phyloP scores from a whole-genome alignment of 768 basidiomycete genomes.

The Leccinum barrowsii region DNA sequence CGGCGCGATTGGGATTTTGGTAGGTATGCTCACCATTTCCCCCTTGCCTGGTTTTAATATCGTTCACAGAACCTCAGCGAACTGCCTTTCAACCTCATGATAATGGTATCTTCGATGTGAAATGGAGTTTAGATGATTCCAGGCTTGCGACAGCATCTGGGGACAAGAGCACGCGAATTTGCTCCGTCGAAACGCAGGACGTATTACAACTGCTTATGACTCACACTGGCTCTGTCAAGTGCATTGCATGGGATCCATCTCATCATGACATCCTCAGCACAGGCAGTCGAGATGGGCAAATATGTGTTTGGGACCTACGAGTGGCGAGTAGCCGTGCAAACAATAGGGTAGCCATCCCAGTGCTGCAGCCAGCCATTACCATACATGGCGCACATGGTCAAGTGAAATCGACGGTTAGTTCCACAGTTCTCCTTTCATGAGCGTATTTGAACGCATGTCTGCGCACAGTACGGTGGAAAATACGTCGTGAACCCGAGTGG shows the following conservation, averaged over 20 bases:
- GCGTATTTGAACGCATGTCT: background rate
- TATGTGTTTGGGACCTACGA: slow-evolving; percentile 76
- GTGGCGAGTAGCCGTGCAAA: slow-evolving; percentile 26
- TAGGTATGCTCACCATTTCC: slow-evolving; percentile 31
- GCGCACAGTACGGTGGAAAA: slow-evolving; percentile 70
- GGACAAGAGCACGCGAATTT: slow-evolving; percentile 60
- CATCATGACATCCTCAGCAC: slow-evolving; percentile 58
- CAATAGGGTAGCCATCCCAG: slow-evolving; percentile 23
- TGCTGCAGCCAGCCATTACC: slow-evolving; percentile 44
- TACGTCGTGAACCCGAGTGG: slow-evolving; percentile 84
- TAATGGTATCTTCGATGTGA: slow-evolving; percentile 73
- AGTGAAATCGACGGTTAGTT: slow-evolving; percentile 42
- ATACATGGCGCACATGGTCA: slow-evolving; percentile 62
- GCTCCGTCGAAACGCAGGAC: slow-evolving; percentile 41
- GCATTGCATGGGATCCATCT: slow-evolving; percentile 66
- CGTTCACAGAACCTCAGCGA: slow-evolving; percentile 46
- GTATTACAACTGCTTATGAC: slow-evolving; percentile 49
- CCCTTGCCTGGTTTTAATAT: background rate
- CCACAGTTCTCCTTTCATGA: background rate
- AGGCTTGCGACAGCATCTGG: slow-evolving; percentile 68
- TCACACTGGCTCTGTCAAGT: slow-evolving; percentile 69
- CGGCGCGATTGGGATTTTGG: slow-evolving; percentile 65
- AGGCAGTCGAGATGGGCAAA: slow-evolving; percentile 69
- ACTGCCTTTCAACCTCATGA: slow-evolving; percentile 52
- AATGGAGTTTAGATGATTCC: slow-evolving; percentile 63